Conservation (phyloP, 2,329 filamentous ascomycete species). For the Ramularia endophylla region DNA sequence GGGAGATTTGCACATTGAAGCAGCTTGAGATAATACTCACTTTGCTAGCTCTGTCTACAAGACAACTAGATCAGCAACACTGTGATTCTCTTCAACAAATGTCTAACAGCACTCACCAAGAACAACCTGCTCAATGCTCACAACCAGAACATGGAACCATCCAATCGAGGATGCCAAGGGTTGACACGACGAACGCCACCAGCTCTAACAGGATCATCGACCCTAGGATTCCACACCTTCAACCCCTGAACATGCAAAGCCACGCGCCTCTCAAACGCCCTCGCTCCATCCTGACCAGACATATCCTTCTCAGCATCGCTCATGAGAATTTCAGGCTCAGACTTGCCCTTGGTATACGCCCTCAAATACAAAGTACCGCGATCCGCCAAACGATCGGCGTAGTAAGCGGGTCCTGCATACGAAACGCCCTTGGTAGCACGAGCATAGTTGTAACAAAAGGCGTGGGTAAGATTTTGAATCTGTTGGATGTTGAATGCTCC, state of each 20-base stretch:
- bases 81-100: no score
- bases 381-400: conserved; percentile 37
- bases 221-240: background rate
- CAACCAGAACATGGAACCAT: conserved; percentile 1
- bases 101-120: no score
- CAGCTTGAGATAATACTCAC: no score
- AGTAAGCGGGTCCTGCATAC: conserved; percentile 34
- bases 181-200: background rate
- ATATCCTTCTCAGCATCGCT: background rate
- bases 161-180: background rate
- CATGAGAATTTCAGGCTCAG: background rate
- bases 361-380: conserved; percentile 28
- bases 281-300: background rate
- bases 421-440: conserved; percentile 30
- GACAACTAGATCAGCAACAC: no score
- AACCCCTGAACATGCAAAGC: background rate
- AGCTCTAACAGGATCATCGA: background rate
- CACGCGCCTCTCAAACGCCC: background rate
- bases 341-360: background rate
- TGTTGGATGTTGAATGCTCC: conserved; percentile 13
- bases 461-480: conserved; percentile 25
- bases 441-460: conserved; percentile 32
- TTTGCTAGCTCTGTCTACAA: no score
- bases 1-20: no score
- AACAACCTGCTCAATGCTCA: no score